Base-by-base conservation (phyloP, 495 filamentous ascomycete species). In the Filosporella fistucella region DNA sequence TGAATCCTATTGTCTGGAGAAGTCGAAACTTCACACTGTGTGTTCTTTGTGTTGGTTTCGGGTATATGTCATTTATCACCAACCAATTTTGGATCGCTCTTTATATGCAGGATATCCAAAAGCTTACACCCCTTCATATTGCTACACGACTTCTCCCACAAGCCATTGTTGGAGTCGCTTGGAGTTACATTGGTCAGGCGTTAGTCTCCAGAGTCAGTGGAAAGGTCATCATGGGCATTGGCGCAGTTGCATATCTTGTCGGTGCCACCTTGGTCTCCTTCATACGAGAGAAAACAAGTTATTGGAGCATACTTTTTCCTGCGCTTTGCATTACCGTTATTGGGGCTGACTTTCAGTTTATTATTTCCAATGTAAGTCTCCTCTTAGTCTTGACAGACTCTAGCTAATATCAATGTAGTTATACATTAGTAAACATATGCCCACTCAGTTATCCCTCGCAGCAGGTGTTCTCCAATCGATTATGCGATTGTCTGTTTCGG, bases 301-400 rank as follows among this genome's bases (percentile, higher is more conserved):
- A 67, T 49, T 57, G 64, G 45, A 43, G 45, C 38, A 59, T 63
- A 53, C 57, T 67, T 54, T 65, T 67, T 41, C 62, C 62, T 6
- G 56, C 62, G 5, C 16, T 67, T 14, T 51, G 62, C 47, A 46
- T 67, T 32, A 63, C 62, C 21, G 64, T 63, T 6, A 49, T 67
- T 42, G 64, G 64, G 20, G 64, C 64, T 46, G 64, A 67, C 55
- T 67, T 63, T 54, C 56, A 58, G 51, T 65, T 67, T 51, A 65
- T 65, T 42, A 62, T 67, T 54, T 59, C 62, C 24, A 65, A 61
- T 43, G 64, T 67, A 49, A 49, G 62, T 45, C 37, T 36, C 14
- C 30, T 4, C 6, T 21, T 1, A 20, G 42, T 59, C 49, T 59
- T 54, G 22, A 54, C 61, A 24, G 24, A 3, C 20, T 24, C 16